Base-by-base conservation (phyloP, 352 stramenopile genomes). In the Achlya hypogyna region DNA sequence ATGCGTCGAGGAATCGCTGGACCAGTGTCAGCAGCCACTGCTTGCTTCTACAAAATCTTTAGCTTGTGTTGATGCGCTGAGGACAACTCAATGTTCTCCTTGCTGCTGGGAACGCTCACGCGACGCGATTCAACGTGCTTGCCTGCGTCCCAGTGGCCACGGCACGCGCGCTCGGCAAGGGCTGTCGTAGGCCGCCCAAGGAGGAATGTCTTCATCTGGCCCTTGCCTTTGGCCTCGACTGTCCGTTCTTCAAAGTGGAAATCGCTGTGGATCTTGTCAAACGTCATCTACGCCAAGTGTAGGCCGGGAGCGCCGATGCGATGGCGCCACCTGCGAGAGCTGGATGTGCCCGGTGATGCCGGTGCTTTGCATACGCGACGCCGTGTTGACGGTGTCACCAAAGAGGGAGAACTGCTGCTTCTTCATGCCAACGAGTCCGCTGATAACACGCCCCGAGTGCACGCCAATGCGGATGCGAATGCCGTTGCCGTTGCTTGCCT, bases 391-490 rank as follows among this genome's bases (percentile, higher is more conserved):
- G 0, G 93, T 95, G 63, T 98, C 93, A 6, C 93, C 91, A 75
- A 98, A 97, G 8, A 98, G 73, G 10, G 86, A 95, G 70, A 97
- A 98, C 29, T 94, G 84, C 47, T 93, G 89, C 71, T 97, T 98
- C 64, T 96, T 93, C 73, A 93, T 89, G 0, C 91, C 91, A 0
- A 97, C 87, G 0, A 97, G 74, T 16, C 85, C 83, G 28, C 80
- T 91, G 25, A 97, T 89, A 22, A 96, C 81, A 23, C 89, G 79
- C 10, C 91, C 93, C 6, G 83, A 93, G 64, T 98, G 87, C 47
- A 98, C 79, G 1, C 93, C 93, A 42, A 97, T 93, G 22, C 90
- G 87, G 6, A 97, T 77, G 27, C 96, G 88, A 3, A 98, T 81
- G 0, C 78, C 83, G 38, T 93, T 88, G 22, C 84, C 81, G 73